phyloP scores from a whole-genome alignment of 495 filamentous ascomycete genomes.

The Recurvomyces mirabilis region DNA sequence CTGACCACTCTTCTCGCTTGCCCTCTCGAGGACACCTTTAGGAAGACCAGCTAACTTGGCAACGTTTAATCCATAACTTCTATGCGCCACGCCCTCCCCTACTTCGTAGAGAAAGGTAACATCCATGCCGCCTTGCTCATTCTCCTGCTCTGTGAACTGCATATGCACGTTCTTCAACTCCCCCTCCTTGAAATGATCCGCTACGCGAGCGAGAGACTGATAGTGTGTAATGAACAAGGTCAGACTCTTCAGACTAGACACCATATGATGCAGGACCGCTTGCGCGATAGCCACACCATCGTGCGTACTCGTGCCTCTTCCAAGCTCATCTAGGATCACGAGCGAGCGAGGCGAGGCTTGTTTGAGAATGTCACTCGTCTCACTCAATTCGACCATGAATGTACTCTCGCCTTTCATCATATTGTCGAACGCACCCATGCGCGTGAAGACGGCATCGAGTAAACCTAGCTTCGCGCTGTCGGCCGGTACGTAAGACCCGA shows the following conservation, averaged over 20 bases:
- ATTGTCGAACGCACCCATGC: conserved; percentile 96
- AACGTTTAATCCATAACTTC: conserved; percentile 89
- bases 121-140: conserved; percentile 33
- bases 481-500: conserved; percentile 89
- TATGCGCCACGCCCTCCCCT: conserved; percentile 77
- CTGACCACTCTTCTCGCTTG: conserved; percentile 64
- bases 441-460: conserved; percentile 83
- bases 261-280: conserved; percentile 75
- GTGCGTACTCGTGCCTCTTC: conserved; percentile 71
- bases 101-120: conserved; percentile 46
- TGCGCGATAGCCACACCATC: conserved; percentile 95
- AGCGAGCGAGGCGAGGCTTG: conserved; percentile 69
- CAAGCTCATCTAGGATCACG: conserved; percentile 91
- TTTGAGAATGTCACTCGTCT: conserved; percentile 84
- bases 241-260: conserved; percentile 60
- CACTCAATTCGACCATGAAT: conserved; percentile 94
- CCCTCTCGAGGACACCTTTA: conserved; percentile 59
- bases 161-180: conserved; percentile 71
- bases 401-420: conserved; percentile 90
- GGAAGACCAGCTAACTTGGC: conserved; percentile 79
- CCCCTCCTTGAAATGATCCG: conserved; percentile 45
- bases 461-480: conserved; percentile 61
- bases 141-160: conserved; percentile 53
- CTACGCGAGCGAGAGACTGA: conserved; percentile 67
- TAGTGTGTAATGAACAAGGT: conserved; percentile 97